Base-by-base conservation (phyloP, 768 basidiomycete genomes). In the Lactarius tabidus region DNA sequence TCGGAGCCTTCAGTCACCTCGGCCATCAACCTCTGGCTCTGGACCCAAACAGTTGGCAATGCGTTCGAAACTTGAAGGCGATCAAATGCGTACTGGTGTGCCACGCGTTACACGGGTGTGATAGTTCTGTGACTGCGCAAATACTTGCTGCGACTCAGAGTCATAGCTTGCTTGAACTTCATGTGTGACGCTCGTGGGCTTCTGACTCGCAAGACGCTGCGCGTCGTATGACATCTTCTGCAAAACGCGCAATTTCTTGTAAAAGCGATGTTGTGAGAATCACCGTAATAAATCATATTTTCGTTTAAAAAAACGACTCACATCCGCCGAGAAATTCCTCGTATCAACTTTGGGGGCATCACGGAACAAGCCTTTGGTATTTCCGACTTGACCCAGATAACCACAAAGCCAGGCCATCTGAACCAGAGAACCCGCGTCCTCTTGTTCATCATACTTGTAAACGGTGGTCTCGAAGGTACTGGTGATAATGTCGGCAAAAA, bases 271-370 rank as follows among this genome's bases (percentile, higher is more conserved):
- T 18, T 1, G 31, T 67, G 54, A 66, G 60, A 45, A 28, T 20
- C 23, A 60, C 15, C 23, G 38, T 33, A 51, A 56, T 28, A 39
- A 28, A 63, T 43, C 17, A 6, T 26, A 54, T 23, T 41, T 39
- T 51, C 23, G 0, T 20, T 41, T 20, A 8, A 26, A 26, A 38
- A 7, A 38, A 33, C 3, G 6, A 29, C 78, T 43, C 62, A 85
- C 84, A 51, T 70, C 66, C 2, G 70, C 65, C 1, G 69, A 51
- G 43, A 81, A 68, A 9, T 78, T 77, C 8, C 65, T 65, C 1
- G 82, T 83, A 67, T 86, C 74, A 33, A 87, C 81, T 65, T 72
- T 76, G 1, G 67, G 68, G 5, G 81, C 81, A 33, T 77, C 77
- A 1, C 73, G 76, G 63, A 85, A 81, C 6, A 74, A 73, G 59